phyloP scores from a whole-genome alignment of 106 monocot genomes.

The Allium fistulosum region DNA sequence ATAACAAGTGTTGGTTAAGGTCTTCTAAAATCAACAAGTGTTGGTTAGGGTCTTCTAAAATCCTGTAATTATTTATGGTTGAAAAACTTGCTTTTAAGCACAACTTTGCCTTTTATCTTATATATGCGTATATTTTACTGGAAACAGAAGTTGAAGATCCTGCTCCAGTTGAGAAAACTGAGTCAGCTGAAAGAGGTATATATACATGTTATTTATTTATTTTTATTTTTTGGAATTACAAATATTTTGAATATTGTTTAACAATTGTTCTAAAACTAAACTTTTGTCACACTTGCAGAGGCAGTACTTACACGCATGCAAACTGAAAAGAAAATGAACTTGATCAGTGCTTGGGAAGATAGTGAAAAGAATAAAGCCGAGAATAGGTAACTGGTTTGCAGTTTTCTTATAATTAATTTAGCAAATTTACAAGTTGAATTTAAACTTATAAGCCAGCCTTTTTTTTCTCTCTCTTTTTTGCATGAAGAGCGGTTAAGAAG shows the following conservation, averaged over 20 bases:
- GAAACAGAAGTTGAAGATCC: constrained; percentile 28
- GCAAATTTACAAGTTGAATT: background rate
- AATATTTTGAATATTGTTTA: background rate
- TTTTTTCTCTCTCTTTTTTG: background rate
- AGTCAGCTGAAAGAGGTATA: constrained; percentile 33
- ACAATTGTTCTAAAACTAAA: background rate
- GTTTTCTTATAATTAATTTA: background rate
- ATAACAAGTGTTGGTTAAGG: too few species aligned
- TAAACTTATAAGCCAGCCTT: background rate
- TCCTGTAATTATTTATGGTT: too few species aligned
- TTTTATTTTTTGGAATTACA: background rate
- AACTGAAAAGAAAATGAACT: constrained; percentile 38
- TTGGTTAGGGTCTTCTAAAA: too few species aligned
- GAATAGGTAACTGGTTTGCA: constrained; percentile 26
- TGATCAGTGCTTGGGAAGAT: constrained; percentile 49
- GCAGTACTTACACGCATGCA: constrained; percentile 23
- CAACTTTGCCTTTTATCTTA: too few species aligned
- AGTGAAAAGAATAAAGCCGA: constrained; percentile 42
- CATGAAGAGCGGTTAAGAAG: constrained; percentile 12
- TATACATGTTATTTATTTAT: background rate
- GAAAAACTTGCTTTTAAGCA: too few species aligned
- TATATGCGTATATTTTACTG: background rate
- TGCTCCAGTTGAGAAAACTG: constrained; percentile 16
- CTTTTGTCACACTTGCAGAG: constrained; percentile 12
- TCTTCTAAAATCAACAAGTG: too few species aligned